Base-by-base conservation (phyloP, 768 basidiomycete species). In the Mycena kentingensis region DNA sequence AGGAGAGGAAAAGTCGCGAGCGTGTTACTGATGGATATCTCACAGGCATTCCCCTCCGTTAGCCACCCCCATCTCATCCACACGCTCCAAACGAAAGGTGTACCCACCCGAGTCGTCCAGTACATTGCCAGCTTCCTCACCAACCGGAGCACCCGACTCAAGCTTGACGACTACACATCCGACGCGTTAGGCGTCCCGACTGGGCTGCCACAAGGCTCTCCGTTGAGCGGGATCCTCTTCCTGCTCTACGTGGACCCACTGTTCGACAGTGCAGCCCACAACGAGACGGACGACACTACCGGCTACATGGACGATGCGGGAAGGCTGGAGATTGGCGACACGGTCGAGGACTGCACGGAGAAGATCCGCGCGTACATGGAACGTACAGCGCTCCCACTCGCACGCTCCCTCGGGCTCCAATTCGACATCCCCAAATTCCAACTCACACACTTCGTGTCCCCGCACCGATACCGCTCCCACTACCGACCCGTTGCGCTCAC, bases 81-180 rank as follows among this genome's bases (percentile, higher is more conserved):
- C 18, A 52, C 43, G 34, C 43, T 52, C 16, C 44, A 44, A 10
- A 45, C 32, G 36, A 42, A 36, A 18, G 54, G 49, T 1, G 49
- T 67, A 0, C 62, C 63, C 0, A 5, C 3, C 0, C 24, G 21
- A 0, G 15, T 62, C 1, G 32, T 65, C 0, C 3, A 26, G 1
- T 61, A 58, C 36, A 57, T 44, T 0, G n/a, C 50, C 1, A n/a
- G 39, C 0, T 28, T 60, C 0, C 57, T 66, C 0, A 4, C 1
- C 0, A 22, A 13, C 0, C 13, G 60, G n/a, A 5, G 13, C 0
- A 67, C 64, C 0, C 16, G 12, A 2, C 60, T 67, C 0, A 26
- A 19, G 0, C 66, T 67, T 6, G 41, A 67, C 12, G 49, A 55
- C 4, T 61, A 44, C 31, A 12, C 21, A 0, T 63, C 60, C 0